Base-by-base conservation (phyloP, 495 filamentous ascomycete species). In the Cercophora sp. region DNA sequence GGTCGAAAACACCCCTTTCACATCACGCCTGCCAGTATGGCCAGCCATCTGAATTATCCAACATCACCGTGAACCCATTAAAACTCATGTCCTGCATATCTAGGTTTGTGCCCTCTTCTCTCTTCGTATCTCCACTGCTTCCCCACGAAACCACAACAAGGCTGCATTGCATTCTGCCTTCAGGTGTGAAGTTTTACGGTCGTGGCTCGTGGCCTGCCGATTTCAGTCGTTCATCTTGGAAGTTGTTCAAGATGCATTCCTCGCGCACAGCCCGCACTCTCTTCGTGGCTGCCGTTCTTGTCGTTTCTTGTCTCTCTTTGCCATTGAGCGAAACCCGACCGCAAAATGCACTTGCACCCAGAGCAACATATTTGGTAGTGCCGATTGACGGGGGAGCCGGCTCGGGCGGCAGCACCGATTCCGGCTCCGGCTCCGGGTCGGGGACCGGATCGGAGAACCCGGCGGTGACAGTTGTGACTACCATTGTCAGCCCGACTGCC, bases 281-380 rank as follows among this genome's bases (percentile, higher is more conserved):
- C 41, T 48, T 49, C 22, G 29, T 23, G 2, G 20, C 56, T 8
- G 32, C 37, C 22, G 26, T 24, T 4, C 31, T 64, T 15, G 15
- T 56, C 9, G 25, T 42, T 11, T 10, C 51, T 40, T 59, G 45
- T 32, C 19, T 46, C 5, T 43, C 49, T 8, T 27, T 62, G 18
- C 63, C 58, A 1, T 20, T 59, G 16, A 42, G 51, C 25, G 61
- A 62, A 11, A 56, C 44, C 10, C 29, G 31, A 24, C 22, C 4
- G 18, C 29, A 40, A 2, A 25, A 35, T 8, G 44, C 18, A 9
- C 39, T 62, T 16, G 58, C 48, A 29, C 58, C 59, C 20, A 62
- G 61, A 31, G 58, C 61, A 19, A 66, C 61, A 15, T 64, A 64
- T 34, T 58, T 61, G 25, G 61, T 64, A 0, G 63, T 66, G 10